Percentiles rank a stretch among this genome's conserved stretches.
These are phyloP conservation scores for Hanseniaspora mollemarum DNA, from an alignment of 805 yeast species.

Conservation along the genomic window DNA sequence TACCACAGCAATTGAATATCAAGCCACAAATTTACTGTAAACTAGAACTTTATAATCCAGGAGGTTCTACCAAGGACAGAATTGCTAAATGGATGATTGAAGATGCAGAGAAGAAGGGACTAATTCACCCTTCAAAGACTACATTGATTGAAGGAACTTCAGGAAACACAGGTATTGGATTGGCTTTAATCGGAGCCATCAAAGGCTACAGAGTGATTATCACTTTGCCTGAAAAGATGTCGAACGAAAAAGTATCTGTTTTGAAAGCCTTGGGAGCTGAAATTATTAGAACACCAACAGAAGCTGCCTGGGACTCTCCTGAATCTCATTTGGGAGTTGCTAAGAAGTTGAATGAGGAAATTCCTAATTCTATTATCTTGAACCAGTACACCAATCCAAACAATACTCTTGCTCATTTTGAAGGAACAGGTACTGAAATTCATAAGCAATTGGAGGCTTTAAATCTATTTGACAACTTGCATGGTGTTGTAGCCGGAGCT, in stretches of 20 bases:
- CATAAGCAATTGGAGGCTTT: constrained; percentile 55
- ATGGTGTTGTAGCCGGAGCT: constrained; percentile 78
- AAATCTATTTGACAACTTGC: constrained; percentile 42
- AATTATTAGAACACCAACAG: constrained; percentile 81
- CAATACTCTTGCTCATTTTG: constrained; percentile 76
- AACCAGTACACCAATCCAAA: constrained; percentile 72
- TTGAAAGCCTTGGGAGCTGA: constrained; percentile 84
- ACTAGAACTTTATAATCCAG: constrained; percentile 74
- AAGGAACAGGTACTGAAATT: constrained; percentile 75
- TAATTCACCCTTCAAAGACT: constrained; percentile 65
- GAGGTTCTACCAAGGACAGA: constrained; percentile 83
- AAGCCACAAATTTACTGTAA: constrained; percentile 63
- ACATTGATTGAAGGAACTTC: constrained; percentile 83
- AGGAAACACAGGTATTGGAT: constrained; percentile 85
- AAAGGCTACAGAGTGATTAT: constrained; percentile 78
- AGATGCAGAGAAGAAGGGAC: constrained; percentile 67
- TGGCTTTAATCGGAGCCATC: constrained; percentile 78
- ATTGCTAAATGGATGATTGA: constrained; percentile 79
- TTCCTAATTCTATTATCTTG: constrained; percentile 71
- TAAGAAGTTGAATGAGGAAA: constrained; percentile 63
- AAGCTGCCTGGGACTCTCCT: constrained; percentile 87
- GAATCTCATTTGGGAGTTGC: constrained; percentile 89
- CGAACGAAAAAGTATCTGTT: constrained; percentile 79
- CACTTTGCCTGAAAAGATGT: constrained; percentile 85
- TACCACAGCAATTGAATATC: constrained; percentile 66